Percentiles rank a stretch among this genome's conserved stretches.
phyloP scores from a whole-genome alignment of 768 basidiomycete species.

The Hericium erinaceus region DNA sequence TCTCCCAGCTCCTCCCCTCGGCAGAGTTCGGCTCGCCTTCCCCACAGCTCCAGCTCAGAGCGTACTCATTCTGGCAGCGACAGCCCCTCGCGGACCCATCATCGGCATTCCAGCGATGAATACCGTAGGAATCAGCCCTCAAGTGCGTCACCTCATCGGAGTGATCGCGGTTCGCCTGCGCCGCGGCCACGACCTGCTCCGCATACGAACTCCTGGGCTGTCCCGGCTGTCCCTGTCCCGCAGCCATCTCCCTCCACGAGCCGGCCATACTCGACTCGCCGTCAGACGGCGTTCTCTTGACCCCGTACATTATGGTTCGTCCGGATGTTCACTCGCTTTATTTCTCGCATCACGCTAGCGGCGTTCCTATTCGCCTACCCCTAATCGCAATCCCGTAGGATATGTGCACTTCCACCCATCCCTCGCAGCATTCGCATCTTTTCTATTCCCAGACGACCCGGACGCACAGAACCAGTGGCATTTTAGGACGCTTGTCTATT shows the following conservation, averaged over 20 bases:
- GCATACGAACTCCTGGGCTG: neutral
- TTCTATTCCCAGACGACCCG: neutral
- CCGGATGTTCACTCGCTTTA: neutral
- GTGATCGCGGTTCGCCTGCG: neutral
- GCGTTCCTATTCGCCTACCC: neutral
- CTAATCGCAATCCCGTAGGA: neutral
- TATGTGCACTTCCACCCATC: slow-evolving; percentile 1
- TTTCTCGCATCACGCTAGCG: neutral
- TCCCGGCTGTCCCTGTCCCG: neutral
- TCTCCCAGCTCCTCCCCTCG: slow-evolving; percentile 4
- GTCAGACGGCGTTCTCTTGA: slow-evolving; percentile 1
- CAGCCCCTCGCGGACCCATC: slow-evolving; percentile 1
- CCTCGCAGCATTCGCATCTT: neutral
- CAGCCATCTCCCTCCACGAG: neutral
- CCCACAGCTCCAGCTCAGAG: slow-evolving; percentile 9
- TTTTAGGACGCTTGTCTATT: slow-evolving; percentile 3
- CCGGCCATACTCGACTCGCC: neutral
- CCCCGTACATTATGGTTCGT: neutral
- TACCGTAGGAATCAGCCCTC: neutral
- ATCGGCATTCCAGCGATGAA: slow-evolving; percentile 11
- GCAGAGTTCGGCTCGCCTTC: neutral
- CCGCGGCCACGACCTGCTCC: neutral
- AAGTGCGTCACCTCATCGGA: neutral
- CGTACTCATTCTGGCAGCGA: slow-evolving; percentile 1
- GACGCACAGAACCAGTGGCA: neutral